Base-by-base conservation (phyloP, 1,284 basidiomycete species). In the Boletus mariae region DNA sequence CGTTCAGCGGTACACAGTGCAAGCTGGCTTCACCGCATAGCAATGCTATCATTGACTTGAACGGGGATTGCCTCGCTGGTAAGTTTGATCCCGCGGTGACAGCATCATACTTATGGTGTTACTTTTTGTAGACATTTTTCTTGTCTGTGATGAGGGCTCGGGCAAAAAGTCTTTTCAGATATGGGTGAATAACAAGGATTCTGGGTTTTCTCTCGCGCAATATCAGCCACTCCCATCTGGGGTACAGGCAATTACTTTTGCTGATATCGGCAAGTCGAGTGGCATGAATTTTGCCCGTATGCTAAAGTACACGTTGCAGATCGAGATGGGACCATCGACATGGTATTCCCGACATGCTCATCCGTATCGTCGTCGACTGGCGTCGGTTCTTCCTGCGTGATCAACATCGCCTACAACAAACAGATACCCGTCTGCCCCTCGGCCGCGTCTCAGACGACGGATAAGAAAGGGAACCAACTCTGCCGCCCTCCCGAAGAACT, bases 11-110 rank as follows among this genome's bases (percentile, higher is more conserved):
- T 11, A 59, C 72, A 17, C 80, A 82, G 41, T 99, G 97, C 71
- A 80, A 75, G 12, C 70, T 96, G 11, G 82, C 90, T 3, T 84
- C 87, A 59, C 94, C 95, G 1, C 97, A 99, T 69, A 94, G 90
- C 66, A 97, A 94, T 67, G 94, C 94, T 0, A 90, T 94, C n/a
- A 80, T 98, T 15, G 96, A 99, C 67, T 74, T 99, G 46, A 86
- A 99, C 60, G 96, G 96, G 12, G 96, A 99, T 70, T 99, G 97
- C 69, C 77, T 98, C 6, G 93, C 94, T 56, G 92, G 91, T 89
- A 48, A 43, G 78, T 65, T 11, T 41, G 12, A 12, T 43, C 2
- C 17, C 4, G 7, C 20, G 4, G 13, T 23, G 8, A 13, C 2
- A 5, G 43, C 1, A 17, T 3, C 20, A 4, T 23, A 6, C 49